phyloP scores from a whole-genome alignment of 202 grass and related monocot genomes.

The Bolboschoenoplectus hybrid region DNA sequence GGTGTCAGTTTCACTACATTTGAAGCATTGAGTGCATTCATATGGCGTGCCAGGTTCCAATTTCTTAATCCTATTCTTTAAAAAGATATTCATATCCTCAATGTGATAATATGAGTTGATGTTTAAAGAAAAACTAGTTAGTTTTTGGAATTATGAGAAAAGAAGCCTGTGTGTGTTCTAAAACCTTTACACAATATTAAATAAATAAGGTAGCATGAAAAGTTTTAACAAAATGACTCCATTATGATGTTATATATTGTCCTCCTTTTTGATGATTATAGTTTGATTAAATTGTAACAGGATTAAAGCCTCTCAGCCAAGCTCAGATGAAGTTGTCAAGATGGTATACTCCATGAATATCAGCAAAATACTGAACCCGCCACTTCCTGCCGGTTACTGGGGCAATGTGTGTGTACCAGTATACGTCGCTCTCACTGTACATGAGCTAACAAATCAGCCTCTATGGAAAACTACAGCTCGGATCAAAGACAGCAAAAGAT shows the following conservation, averaged over 20 bases:
- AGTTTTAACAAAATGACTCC: neutral
- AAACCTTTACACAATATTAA: neutral
- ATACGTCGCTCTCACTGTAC: slow-evolving; percentile 46
- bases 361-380: slow-evolving; percentile 50
- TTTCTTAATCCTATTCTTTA: neutral
- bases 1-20: slow-evolving; percentile 58
- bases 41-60: slow-evolving; percentile 71
- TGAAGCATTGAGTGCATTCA: slow-evolving; percentile 68
- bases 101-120: neutral
- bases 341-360: slow-evolving; percentile 97
- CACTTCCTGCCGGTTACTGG: slow-evolving; percentile 58
- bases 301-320: slow-evolving; percentile 44
- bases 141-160: neutral
- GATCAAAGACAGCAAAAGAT: slow-evolving; percentile 61
- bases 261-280: neutral
- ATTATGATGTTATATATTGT: neutral
- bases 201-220: neutral
- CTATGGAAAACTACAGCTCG: slow-evolving; percentile 45
- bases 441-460: slow-evolving; percentile 47
- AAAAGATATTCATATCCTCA: neutral
- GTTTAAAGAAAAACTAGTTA: neutral
- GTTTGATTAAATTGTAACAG: slow-evolving; percentile 40
- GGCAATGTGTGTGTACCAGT: slow-evolving; percentile 87
- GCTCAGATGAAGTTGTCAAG: slow-evolving; percentile 55
- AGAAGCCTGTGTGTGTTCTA: neutral